Conservation (phyloP, 352 stramenopile species). For the Phytopythium helicoides region DNA sequence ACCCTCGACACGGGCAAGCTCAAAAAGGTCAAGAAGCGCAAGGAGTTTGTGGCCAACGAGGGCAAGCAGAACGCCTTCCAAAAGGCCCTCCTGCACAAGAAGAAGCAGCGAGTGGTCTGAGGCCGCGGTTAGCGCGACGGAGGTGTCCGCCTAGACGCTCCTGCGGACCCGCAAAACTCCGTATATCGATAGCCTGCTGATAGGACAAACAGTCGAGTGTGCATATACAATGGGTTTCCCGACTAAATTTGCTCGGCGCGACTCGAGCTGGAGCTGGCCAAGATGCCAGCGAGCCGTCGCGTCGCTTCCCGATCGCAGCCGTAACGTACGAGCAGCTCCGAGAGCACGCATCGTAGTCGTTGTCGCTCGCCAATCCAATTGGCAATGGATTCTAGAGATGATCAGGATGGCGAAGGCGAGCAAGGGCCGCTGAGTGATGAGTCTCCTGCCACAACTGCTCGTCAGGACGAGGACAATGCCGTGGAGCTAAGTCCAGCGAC, state of each 20-base stretch:
- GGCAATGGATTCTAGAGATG: slow-evolving; percentile 4
- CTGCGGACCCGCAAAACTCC: slow-evolving; percentile 1
- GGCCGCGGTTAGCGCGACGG: slow-evolving; percentile 2
- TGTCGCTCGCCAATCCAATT: background rate
- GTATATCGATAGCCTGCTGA: background rate
- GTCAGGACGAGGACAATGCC: background rate
- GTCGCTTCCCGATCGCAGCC: too few species aligned
- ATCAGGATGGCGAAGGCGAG: background rate
- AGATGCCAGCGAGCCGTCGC: too few species aligned
- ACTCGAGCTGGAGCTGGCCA: too few species aligned
- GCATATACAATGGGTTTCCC: too few species aligned
- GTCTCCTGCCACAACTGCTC: slow-evolving; percentile 1
- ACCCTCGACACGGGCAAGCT: slow-evolving; percentile 68
- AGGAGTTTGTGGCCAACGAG: slow-evolving; percentile 80
- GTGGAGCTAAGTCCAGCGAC: background rate
- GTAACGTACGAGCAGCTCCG: too few species aligned
- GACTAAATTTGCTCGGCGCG: too few species aligned
- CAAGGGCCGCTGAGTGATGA: too few species aligned
- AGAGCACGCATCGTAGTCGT: background rate
- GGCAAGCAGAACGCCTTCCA: slow-evolving; percentile 73
- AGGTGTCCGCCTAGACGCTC: too few species aligned
- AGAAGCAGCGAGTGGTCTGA: slow-evolving; percentile 18
- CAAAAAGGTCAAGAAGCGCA: slow-evolving; percentile 85
- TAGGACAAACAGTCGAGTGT: slow-evolving; percentile 1
- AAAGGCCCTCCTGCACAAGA: slow-evolving; percentile 54